phyloP scores from a whole-genome alignment of 2,329 filamentous ascomycete species.

The Calonectria multiphialidica region DNA sequence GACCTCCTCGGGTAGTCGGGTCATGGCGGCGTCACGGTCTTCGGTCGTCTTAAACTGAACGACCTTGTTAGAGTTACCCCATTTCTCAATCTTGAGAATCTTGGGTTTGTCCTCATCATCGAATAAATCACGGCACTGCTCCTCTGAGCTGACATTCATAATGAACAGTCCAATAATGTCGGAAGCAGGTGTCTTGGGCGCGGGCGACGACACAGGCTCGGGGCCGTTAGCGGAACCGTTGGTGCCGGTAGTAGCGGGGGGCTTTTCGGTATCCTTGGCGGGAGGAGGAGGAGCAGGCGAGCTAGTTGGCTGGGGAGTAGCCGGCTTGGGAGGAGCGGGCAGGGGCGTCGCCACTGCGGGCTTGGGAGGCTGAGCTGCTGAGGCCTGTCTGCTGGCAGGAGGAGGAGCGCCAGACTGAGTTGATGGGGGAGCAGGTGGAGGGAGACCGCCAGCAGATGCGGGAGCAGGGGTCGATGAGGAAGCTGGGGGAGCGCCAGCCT shows the following conservation, averaged over 20 bases:
- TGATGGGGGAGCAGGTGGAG: constrained; percentile 52
- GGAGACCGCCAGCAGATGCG: constrained; percentile 44
- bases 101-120: constrained; percentile 85
- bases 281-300: constrained; percentile 53
- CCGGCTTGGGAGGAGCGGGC: constrained; percentile 53
- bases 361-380: constrained; percentile 56
- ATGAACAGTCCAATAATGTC: constrained; percentile 90
- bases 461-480: constrained; percentile 39
- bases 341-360: constrained; percentile 53
- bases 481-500: constrained; percentile 57
- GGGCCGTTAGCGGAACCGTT: constrained; percentile 67
- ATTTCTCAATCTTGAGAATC: constrained; percentile 83
- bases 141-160: constrained; percentile 85
- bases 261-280: constrained; percentile 69
- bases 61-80: constrained; percentile 83
- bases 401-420: constrained; percentile 50
- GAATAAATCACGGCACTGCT: constrained; percentile 86
- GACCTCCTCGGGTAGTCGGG: constrained; percentile 79
- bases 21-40: constrained; percentile 84
- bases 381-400: constrained; percentile 51
- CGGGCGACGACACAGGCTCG: constrained; percentile 68
- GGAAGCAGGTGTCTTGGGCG: constrained; percentile 70
- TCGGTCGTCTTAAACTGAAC: constrained; percentile 85
- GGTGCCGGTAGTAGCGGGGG: constrained; percentile 55
- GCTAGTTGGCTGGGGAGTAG: constrained; percentile 62